A percentile compares a stretch with the other conserved stretches of the same genome.
Conservation (phyloP, 768 basidiomycete genomes). For the Coprinellus micaceus region DNA sequence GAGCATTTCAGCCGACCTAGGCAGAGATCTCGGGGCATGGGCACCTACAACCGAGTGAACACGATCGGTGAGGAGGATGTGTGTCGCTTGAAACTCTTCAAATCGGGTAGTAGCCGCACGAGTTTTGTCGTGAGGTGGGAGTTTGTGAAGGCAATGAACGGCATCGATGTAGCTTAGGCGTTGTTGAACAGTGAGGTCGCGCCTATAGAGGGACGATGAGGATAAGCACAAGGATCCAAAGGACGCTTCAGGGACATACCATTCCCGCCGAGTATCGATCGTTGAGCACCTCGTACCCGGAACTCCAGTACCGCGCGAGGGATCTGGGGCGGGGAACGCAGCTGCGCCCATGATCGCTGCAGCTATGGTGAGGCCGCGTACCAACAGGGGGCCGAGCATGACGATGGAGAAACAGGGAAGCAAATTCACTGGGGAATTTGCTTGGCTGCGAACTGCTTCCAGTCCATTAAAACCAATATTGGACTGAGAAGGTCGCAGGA, state of each 20-base stretch:
- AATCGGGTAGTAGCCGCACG: constrained; percentile 14
- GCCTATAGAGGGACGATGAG: neutral
- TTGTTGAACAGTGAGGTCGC: neutral
- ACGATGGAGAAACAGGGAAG: no score
- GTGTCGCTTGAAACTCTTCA: constrained; percentile 22
- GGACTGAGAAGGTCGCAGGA: no score
- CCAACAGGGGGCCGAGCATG: no score
- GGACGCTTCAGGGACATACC: neutral
- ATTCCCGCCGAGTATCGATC: neutral
- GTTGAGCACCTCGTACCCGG: neutral
- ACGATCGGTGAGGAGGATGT: constrained; percentile 17
- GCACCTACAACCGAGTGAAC: constrained; percentile 18
- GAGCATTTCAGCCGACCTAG: neutral
- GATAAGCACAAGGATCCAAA: neutral
- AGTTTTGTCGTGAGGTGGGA: neutral
- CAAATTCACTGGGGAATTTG: no score
- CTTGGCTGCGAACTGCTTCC: no score
- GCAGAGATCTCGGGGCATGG: neutral
- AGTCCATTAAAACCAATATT: no score
- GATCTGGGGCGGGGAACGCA: no score
- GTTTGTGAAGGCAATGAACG: neutral
- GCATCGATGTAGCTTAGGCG: neutral
- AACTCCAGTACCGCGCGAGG: no score
- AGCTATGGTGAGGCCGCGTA: no score
- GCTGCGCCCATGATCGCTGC: no score